These are phyloP conservation scores for Suillus luteus DNA, from an alignment of 768 basidiomycete genomes.

Conservation along the genomic window DNA sequence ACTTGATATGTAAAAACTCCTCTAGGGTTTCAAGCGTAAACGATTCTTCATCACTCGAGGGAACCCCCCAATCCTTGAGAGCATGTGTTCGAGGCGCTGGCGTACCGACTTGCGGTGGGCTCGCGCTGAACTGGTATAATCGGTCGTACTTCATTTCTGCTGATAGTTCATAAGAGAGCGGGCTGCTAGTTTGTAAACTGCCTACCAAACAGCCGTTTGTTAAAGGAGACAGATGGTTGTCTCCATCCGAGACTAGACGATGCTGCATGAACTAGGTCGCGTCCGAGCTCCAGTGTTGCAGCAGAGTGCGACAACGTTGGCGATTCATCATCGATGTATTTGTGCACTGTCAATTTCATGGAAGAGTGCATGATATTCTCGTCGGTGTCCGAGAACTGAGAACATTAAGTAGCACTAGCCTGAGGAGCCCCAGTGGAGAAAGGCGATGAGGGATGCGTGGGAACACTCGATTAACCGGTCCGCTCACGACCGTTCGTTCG, in stretches of 20 bases:
- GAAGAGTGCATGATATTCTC: constrained; percentile 7
- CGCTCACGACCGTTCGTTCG: not conserved
- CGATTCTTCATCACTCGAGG: constrained; percentile 36
- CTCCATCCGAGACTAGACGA: constrained; percentile 23
- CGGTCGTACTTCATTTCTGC: constrained; percentile 21
- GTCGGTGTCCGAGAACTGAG: not conserved
- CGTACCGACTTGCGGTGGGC: constrained; percentile 19
- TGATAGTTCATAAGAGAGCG: constrained; percentile 8
- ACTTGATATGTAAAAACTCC: constrained; percentile 35
- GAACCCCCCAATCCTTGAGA: constrained; percentile 44
- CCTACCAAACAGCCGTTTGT: constrained; percentile 1
- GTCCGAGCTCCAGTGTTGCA: constrained; percentile 21
- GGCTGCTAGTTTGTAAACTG: not conserved
- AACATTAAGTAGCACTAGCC: no score
- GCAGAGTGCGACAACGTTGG: constrained; percentile 3
- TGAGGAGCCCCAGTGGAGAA: no score
- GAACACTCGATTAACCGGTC: not conserved
- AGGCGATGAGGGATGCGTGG: not conserved
- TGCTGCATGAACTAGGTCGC: constrained; percentile 22
- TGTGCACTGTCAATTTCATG: constrained; percentile 23
- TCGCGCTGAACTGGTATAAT: constrained; percentile 26
- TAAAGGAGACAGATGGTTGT: constrained; percentile 12
- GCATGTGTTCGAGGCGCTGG: constrained; percentile 13
- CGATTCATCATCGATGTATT: constrained; percentile 18
- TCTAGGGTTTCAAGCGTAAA: constrained; percentile 42